A percentile compares a stretch with the other conserved stretches of the same genome.
Evolutionary conservation across 352 stramenopile species (phyloP).

Genomic region (Globisporangium nagaii): DNA sequence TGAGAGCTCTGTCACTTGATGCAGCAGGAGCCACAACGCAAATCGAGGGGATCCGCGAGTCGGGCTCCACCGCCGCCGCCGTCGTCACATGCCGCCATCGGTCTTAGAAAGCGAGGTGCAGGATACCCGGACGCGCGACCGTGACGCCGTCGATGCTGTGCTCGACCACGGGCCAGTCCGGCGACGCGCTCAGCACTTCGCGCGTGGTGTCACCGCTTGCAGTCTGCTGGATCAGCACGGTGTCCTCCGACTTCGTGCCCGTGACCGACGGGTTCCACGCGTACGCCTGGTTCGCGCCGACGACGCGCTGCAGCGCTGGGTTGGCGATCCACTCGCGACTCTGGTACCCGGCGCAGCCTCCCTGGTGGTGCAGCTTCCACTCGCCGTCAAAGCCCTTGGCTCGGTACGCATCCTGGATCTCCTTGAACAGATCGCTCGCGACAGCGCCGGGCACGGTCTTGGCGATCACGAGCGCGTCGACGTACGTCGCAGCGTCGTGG

Average conservation of each 20-base stretch:
- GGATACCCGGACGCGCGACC: constrained; percentile 46
- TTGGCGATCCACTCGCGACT: constrained; percentile 74
- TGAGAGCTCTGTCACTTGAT: no score
- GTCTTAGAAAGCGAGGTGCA: constrained; percentile 49
- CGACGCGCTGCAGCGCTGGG: constrained; percentile 23
- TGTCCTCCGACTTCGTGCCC: constrained; percentile 73
- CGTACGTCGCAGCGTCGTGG: constrained; percentile 62
- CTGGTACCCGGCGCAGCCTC: constrained; percentile 56
- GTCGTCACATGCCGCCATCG: no score
- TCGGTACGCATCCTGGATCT: constrained; percentile 53
- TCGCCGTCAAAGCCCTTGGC: constrained; percentile 48
- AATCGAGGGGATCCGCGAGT: no score
- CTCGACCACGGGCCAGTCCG: constrained; percentile 43
- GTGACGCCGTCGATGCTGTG: constrained; percentile 43
- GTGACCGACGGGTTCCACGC: constrained; percentile 71
- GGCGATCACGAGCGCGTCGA: constrained; percentile 54
- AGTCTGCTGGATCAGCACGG: constrained; percentile 33
- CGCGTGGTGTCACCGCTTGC: constrained; percentile 19
- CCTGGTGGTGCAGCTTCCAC: constrained; percentile 67
- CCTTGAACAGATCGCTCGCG: constrained; percentile 42
- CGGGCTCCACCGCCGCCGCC: no score
- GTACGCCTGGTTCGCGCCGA: constrained; percentile 46
- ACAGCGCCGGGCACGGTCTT: constrained; percentile 25
- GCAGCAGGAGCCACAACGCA: no score
- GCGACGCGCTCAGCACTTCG: constrained; percentile 56